Evolutionary conservation across 768 basidiomycete genomes (phyloP).

Genomic region (Leccinellum luteum): DNA sequence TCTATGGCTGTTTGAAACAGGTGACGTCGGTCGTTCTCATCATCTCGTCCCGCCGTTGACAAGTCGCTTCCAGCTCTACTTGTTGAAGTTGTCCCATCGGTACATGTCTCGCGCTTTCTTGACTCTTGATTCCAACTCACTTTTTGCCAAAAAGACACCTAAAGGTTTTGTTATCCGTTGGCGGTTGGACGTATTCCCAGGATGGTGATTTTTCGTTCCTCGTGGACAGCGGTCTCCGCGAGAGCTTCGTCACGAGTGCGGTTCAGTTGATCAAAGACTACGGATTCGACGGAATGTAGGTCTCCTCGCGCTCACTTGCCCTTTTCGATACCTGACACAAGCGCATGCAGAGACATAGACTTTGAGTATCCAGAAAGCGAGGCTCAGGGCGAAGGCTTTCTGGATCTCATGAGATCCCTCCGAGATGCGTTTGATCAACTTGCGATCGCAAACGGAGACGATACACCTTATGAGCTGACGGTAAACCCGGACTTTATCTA

Average conservation of each 20-base stretch:
- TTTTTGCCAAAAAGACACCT: constrained; percentile 34
- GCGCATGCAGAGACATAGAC: constrained; percentile 59
- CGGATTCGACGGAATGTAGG: constrained; percentile 77
- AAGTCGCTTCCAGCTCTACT: constrained; percentile 33
- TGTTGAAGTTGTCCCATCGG: constrained; percentile 60
- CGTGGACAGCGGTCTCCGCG: constrained; percentile 45
- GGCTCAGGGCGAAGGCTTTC: constrained; percentile 63
- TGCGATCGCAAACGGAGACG: constrained; percentile 57
- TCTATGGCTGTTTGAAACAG: constrained; percentile 83
- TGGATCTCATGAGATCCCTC: constrained; percentile 59
- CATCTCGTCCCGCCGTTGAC: not conserved
- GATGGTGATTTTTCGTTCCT: constrained; percentile 66
- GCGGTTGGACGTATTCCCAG: constrained; percentile 73
- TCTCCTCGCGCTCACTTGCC: not conserved
- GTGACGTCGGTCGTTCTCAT: constrained; percentile 31
- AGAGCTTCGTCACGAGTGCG: constrained; percentile 58
- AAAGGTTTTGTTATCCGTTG: constrained; percentile 52
- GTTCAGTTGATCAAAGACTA: constrained; percentile 69
- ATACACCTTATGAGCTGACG: constrained; percentile 56
- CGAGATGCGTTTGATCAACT: constrained; percentile 62
- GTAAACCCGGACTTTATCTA: constrained; percentile 19
- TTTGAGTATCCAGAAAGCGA: constrained; percentile 70
- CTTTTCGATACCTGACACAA: not conserved
- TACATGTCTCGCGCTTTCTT: constrained; percentile 7
- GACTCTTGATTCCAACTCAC: not conserved